phyloP scores from a whole-genome alignment of 2,329 filamentous ascomycete genomes.

The Septoria petroselini region DNA sequence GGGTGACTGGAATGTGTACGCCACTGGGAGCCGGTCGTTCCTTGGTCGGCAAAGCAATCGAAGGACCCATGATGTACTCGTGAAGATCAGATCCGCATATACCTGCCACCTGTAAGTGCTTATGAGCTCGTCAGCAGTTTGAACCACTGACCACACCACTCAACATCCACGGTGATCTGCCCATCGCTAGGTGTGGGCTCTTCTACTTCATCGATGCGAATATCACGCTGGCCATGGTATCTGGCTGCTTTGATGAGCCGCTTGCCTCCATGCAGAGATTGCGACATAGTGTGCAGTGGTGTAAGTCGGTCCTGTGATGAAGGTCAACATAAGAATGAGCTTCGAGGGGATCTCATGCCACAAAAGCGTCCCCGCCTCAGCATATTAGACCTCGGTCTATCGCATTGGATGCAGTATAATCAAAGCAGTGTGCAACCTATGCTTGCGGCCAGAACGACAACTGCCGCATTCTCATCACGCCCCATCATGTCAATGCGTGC shows the following conservation, averaged over 20 bases:
- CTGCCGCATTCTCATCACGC: too few species aligned
- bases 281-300: too few species aligned
- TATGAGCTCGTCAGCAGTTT: neutral
- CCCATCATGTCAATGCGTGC: too few species aligned
- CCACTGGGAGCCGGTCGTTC: conserved; percentile 10
- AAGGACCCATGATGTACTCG: conserved; percentile 25
- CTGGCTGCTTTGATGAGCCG: conserved; percentile 30
- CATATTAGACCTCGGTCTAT: too few species aligned
- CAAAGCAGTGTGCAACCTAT: too few species aligned
- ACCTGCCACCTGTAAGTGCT: conserved; percentile 1
- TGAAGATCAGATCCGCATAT: conserved; percentile 32
- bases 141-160: conserved; percentile 26
- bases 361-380: too few species aligned
- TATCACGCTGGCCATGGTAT: conserved; percentile 29
- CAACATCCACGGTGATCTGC: conserved; percentile 28
- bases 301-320: too few species aligned
- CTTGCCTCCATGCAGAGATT: too few species aligned
- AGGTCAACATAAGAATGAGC: too few species aligned
- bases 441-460: too few species aligned
- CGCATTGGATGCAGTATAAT: too few species aligned
- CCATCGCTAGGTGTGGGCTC: conserved; percentile 23
- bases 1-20: conserved; percentile 16
- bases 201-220: conserved; percentile 30
- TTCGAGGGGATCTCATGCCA: too few species aligned
- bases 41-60: conserved; percentile 8